Evolutionary conservation across 805 yeast species (phyloP), one percentile per base, ranked within the genome.

Genomic region (Tetrapisispora arboricola): DNA sequence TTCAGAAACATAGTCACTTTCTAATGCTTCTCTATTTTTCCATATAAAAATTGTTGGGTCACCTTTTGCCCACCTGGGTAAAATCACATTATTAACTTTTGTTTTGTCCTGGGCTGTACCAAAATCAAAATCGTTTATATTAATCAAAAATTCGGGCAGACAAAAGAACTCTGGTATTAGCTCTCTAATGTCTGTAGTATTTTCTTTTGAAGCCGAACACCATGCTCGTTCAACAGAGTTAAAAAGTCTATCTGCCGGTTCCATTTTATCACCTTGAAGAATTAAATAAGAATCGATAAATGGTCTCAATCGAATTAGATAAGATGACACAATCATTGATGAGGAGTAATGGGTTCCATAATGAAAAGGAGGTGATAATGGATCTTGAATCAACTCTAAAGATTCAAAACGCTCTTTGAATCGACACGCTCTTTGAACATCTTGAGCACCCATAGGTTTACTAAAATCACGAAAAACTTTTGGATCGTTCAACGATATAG

Each of bases 321-420:
- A 86, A 0, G 92, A 81, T 0, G 94, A 72, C 2, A 85, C 95
- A 54, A 86, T 85, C 96, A 86, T 87, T 0, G 95, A 94, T 0
- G 94, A 84, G 0, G 95, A 85, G 55, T 86, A 86, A 58, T 86
- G 96, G 0, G 96, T 87, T 2, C 96, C 96, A 53, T 86, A 86
- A 57, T 86, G 95, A 59, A 86, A 86, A 0, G 95, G 84, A 0
- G 87, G 86, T 0, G 85, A 67, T 5, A 63, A 53, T 0, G 61
- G 66, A 47, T 81, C 87, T 15, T 72, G 51, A 42, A 86, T 64
- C 40, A 82, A 76, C 18, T 65, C 71, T 19, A 84, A 61, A 0
- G 94, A 87, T 17, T 80, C 80, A 50, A 70, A 87, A 40, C 95
- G 61, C 42, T 84, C 92, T 36, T 66, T 63, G 51, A 85, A 86